Percentiles rank a stretch among this genome's conserved stretches.
phyloP scores from a whole-genome alignment of 2,329 filamentous ascomycete species.

The Colletotrichum karsti region DNA sequence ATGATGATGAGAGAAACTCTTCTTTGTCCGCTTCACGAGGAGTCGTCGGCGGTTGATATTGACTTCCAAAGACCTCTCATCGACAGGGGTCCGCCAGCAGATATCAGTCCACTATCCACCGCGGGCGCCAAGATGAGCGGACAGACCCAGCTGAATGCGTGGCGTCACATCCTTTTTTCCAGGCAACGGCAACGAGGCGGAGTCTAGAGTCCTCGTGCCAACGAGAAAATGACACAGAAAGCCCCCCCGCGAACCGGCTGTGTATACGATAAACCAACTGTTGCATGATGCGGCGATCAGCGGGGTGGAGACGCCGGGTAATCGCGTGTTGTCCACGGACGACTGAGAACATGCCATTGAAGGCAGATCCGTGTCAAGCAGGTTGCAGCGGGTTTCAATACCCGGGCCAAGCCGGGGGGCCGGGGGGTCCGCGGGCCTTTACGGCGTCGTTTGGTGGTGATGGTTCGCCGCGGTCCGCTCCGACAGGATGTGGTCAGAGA shows the following conservation, averaged over 20 bases:
- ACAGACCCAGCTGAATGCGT: conserved; percentile 1
- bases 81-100: background rate
- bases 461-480: conserved; percentile 8
- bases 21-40: background rate
- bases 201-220: conserved; percentile 2
- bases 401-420: conserved; percentile 7
- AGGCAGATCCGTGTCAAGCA: conserved; percentile 5
- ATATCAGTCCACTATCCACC: conserved; percentile 14
- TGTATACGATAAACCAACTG: background rate
- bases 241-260: background rate
- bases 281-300: conserved; percentile 2
- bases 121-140: conserved; percentile 5
- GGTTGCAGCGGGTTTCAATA: background rate
- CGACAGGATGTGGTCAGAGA: background rate
- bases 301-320: background rate
- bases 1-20: background rate
- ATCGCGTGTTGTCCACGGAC: background rate
- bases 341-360: background rate
- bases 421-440: background rate
- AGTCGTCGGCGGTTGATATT: conserved; percentile 9
- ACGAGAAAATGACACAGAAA: background rate
- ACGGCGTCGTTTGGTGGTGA: background rate
- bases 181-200: background rate
- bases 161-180: background rate
- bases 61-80: background rate